Percentiles rank a stretch among this genome's conserved stretches.
These are phyloP conservation scores for Geosiphon pyriformis DNA, from an alignment of 192 early-diverging fungal genomes.

Conservation along the genomic window DNA sequence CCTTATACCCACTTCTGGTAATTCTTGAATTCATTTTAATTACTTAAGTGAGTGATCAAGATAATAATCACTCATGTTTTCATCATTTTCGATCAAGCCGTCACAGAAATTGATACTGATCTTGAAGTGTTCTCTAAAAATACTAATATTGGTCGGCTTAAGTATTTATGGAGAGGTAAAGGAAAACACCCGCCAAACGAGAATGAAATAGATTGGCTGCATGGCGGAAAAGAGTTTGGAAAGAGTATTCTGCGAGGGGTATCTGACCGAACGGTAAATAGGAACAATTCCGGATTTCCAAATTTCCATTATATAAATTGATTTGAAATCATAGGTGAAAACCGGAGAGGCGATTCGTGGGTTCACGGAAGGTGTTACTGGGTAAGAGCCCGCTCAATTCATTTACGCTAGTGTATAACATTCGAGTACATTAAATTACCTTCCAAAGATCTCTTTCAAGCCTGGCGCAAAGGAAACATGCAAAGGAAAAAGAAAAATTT, in stretches of 20 bases:
- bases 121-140: slow-evolving; percentile 34
- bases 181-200: slow-evolving; percentile 3
- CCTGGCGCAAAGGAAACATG: neutral
- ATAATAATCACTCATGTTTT: too few relatives aligned
- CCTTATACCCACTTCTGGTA: too few relatives aligned
- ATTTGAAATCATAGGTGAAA: slow-evolving; percentile 6
- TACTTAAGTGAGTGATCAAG: too few relatives aligned
- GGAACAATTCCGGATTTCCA: too few relatives aligned
- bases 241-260: slow-evolving; percentile 33
- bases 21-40: too few relatives aligned
- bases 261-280: slow-evolving; percentile 12
- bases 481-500: slow-evolving; percentile 6
- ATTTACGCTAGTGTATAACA: neutral
- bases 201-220: slow-evolving; percentile 14
- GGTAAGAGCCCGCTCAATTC: slow-evolving; percentile 1
- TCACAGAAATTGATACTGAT: slow-evolving; percentile 21
- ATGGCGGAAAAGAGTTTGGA: slow-evolving; percentile 20
- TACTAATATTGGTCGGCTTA: slow-evolving; percentile 30
- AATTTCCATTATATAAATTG: neutral
- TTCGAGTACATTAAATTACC: neutral
- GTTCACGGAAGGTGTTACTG: slow-evolving; percentile 14
- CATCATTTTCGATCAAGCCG: slow-evolving; percentile 26
- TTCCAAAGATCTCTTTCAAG: slow-evolving; percentile 13
- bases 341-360: slow-evolving; percentile 18
- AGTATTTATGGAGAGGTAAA: slow-evolving; percentile 32